A percentile compares a stretch with the other conserved stretches of the same genome.
Conservation (phyloP, 495 filamentous ascomycete genomes). For the Aspergillus carlsbadensis region DNA sequence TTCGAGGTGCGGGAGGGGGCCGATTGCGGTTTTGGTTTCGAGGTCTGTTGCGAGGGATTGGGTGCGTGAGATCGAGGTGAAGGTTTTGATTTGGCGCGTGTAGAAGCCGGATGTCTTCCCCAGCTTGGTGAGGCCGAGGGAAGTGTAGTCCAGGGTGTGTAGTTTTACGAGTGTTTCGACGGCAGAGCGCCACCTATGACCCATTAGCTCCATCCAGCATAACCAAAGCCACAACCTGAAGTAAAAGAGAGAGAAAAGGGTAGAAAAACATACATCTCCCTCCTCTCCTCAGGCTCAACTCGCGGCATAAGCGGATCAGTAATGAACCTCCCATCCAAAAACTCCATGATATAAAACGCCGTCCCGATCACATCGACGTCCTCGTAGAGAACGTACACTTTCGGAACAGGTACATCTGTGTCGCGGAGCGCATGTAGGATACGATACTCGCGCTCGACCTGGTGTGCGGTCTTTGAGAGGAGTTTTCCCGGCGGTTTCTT, state of each 20-base stretch:
- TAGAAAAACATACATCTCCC: not conserved
- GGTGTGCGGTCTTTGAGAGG: conserved; percentile 32
- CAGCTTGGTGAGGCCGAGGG: not conserved
- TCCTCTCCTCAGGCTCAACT: not conserved
- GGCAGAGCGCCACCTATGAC: conserved; percentile 10
- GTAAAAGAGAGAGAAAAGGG: too few species aligned
- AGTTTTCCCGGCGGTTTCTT: conserved; percentile 80
- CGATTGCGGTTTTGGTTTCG: not conserved
- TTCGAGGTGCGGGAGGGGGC: conserved; percentile 3
- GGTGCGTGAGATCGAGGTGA: not conserved
- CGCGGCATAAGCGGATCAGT: conserved; percentile 5
- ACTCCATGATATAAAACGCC: conserved; percentile 17
- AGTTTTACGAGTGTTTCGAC: conserved; percentile 1
- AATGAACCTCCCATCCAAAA: conserved; percentile 10
- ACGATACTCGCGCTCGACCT: conserved; percentile 14
- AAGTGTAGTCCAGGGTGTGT: not conserved
- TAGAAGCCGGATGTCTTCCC: conserved; percentile 8
- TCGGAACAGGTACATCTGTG: conserved; percentile 9
- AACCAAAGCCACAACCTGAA: too few species aligned
- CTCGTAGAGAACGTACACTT: conserved; percentile 5
- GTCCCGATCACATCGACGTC: conserved; percentile 3
- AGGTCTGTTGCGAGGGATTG: conserved; percentile 1
- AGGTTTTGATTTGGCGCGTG: conserved; percentile 2
- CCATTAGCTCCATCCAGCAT: too few species aligned
- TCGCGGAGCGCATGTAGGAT: conserved; percentile 1